A percentile compares a stretch with the other conserved stretches of the same genome.
Evolutionary conservation across 2,329 filamentous ascomycete species (phyloP).

Genomic region (Venturia effusa): DNA sequence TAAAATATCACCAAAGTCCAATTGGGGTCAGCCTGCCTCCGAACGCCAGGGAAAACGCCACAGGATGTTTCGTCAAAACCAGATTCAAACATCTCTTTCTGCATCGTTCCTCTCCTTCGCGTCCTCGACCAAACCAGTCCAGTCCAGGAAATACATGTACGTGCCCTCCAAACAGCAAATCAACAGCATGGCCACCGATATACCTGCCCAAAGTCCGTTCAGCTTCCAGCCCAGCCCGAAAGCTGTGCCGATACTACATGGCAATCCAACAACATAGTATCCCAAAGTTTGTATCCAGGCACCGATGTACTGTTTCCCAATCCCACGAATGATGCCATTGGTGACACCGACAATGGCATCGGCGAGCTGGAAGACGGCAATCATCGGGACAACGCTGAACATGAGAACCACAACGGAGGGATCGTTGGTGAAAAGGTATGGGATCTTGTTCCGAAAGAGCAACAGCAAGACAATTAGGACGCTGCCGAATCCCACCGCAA

Average conservation of each 20-base stretch:
- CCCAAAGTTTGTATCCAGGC: not conserved
- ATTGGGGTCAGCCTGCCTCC: too few relatives aligned
- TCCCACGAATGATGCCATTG: slow-evolving; percentile 7
- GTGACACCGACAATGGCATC: slow-evolving; percentile 1
- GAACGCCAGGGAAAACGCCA: too few relatives aligned
- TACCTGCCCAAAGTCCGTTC: slow-evolving; percentile 5
- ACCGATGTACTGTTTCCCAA: slow-evolving; percentile 3
- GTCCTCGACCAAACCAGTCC: slow-evolving; percentile 1
- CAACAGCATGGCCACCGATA: not conserved
- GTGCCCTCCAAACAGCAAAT: not conserved
- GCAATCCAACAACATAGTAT: slow-evolving; percentile 1
- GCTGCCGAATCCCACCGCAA: not conserved
- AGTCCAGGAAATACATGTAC: not conserved
- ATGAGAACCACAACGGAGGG: not conserved
- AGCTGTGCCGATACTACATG: not conserved
- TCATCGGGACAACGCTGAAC: not conserved
- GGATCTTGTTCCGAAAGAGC: not conserved
- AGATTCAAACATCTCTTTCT: not conserved
- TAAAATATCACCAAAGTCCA: too few relatives aligned
- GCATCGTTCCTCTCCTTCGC: not conserved
- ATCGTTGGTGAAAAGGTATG: not conserved
- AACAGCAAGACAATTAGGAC: not conserved
- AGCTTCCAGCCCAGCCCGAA: slow-evolving; percentile 5
- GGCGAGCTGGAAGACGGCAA: not conserved
- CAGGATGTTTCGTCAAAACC: not conserved